These are phyloP conservation scores for Eremomyces bilateralis DNA, from an alignment of 495 filamentous ascomycete genomes.

Conservation along the genomic window DNA sequence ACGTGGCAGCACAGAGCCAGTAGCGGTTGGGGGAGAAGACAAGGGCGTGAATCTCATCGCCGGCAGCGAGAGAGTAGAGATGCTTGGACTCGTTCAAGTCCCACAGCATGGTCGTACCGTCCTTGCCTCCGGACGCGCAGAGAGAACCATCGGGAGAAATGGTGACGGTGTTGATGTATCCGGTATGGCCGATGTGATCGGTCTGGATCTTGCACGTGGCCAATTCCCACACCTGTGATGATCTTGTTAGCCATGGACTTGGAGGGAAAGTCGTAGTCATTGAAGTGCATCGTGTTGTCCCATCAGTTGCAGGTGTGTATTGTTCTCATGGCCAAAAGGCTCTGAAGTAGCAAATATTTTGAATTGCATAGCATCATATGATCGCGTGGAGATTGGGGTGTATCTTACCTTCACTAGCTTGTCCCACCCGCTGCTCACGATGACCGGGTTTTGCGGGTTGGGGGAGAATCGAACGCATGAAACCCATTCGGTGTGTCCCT, in stretches of 20 bases:
- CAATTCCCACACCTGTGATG: slow-evolving; percentile 84
- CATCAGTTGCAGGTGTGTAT: slow-evolving; percentile 79
- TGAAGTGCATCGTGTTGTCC: slow-evolving; percentile 6
- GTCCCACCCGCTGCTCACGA: slow-evolving; percentile 97
- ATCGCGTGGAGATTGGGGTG: slow-evolving; percentile 21
- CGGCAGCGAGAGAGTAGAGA: slow-evolving; percentile 97
- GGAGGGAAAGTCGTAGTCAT: neutral
- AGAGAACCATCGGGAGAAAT: slow-evolving; percentile 99
- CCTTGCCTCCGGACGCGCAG: slow-evolving; percentile 97
- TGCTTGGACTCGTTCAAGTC: slow-evolving; percentile 99
- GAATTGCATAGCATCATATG: slow-evolving; percentile 62
- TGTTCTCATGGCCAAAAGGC: slow-evolving; percentile 94
- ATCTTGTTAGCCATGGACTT: slow-evolving; percentile 6
- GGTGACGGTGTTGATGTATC: slow-evolving; percentile 99
- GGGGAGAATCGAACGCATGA: slow-evolving; percentile 98
- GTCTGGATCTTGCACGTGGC: slow-evolving; percentile 98
- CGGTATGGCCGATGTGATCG: slow-evolving; percentile 98
- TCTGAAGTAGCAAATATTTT: slow-evolving; percentile 99
- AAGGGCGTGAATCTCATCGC: slow-evolving; percentile 99
- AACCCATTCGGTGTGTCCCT: slow-evolving; percentile 99
- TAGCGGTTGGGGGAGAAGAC: slow-evolving; percentile 99
- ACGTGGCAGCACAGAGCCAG: slow-evolving; percentile 98
- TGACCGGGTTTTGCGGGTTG: slow-evolving; percentile 99
- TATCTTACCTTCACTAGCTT: slow-evolving; percentile 96
- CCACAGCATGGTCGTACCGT: slow-evolving; percentile 99